Evolutionary conservation across 225 moss, liverwort and hornwort genomes (phyloP), one percentile per base, ranked within the genome.

Genomic region (Polytrichum formosum): DNA sequence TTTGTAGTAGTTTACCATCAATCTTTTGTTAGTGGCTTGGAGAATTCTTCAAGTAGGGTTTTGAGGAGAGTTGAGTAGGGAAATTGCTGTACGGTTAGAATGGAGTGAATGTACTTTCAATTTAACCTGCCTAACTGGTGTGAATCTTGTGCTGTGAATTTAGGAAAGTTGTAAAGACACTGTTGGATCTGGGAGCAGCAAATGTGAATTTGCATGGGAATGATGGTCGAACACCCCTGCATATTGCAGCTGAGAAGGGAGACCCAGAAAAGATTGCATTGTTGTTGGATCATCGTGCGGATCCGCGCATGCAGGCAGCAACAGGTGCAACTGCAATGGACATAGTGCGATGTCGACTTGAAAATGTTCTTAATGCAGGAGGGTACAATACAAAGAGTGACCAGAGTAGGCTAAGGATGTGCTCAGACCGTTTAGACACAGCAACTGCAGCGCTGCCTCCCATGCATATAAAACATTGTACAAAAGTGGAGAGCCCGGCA

Each of bases 201-300:
- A 62, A 77, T 72, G 77, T 77, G 33, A 77, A 72, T 66, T 18
- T 71, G 16, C 66, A 26, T 2, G 66, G 71, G 21, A 26, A 19
- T 5, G 77, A 77, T 56, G 77, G 72, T 6, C 65, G 67, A 19
- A 61, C 77, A 9, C 77, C 77, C 23, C 65, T 77, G 55, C 77
- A 77, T 53, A 46, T 77, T 31, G 77, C 77, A 13, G 66, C 71
- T 28, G 65, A 77, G 72, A 26, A 67, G n/a, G 77, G 65, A 4
- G 77, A 77, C 18, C 77, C 77, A 8, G 77, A 77, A 23, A 71
- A 72, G 72, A 77, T 77, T 33, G 77, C 77, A 26, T 23, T 77
- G 33, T 21, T 77, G 22, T 53, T 77, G 67, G 61, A 72, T 54
- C 30, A 72, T 22, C 66, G 67, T 16, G 77, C 77, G 2, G 77